Evolutionary conservation across 2,329 filamentous ascomycete genomes (phyloP).

Genomic region (Exutisphaerella laricina): DNA sequence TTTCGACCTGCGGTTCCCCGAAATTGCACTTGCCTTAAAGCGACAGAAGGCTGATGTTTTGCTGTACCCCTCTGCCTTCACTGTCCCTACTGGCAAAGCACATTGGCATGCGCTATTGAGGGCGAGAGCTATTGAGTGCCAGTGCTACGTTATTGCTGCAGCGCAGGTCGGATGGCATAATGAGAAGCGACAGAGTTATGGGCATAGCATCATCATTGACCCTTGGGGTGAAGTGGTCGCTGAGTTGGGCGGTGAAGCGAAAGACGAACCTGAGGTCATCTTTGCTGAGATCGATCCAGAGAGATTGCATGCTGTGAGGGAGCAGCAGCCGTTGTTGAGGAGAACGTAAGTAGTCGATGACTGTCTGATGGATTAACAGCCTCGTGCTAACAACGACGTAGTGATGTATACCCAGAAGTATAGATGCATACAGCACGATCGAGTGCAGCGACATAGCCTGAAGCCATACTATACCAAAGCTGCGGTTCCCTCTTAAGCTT

Average conservation of each 20-base stretch:
- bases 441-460: too few relatives aligned
- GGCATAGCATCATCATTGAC: slow-evolving; percentile 76
- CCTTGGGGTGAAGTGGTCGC: slow-evolving; percentile 77
- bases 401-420: slow-evolving; percentile 32
- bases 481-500: too few relatives aligned
- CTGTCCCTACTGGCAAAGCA: slow-evolving; percentile 72
- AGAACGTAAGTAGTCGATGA: slow-evolving; percentile 29
- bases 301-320: slow-evolving; percentile 35
- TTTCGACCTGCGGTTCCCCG: slow-evolving; percentile 83
- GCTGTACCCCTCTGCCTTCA: slow-evolving; percentile 87
- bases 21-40: slow-evolving; percentile 63
- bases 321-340: slow-evolving; percentile 33
- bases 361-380: too few relatives aligned
- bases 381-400: slow-evolving; percentile 6
- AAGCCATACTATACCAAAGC: too few relatives aligned
- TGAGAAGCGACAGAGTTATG: slow-evolving; percentile 73
- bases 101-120: slow-evolving; percentile 81
- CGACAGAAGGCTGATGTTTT: slow-evolving; percentile 66
- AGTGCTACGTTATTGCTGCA: slow-evolving; percentile 80
- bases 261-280: slow-evolving; percentile 39
- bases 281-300: slow-evolving; percentile 37
- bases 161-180: slow-evolving; percentile 74
- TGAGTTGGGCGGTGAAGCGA: slow-evolving; percentile 51
- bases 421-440: too few relatives aligned
- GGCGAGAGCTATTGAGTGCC: slow-evolving; percentile 79